phyloP scores from a whole-genome alignment of 1,139 yeast genomes.

The Dujonia santamariae region DNA sequence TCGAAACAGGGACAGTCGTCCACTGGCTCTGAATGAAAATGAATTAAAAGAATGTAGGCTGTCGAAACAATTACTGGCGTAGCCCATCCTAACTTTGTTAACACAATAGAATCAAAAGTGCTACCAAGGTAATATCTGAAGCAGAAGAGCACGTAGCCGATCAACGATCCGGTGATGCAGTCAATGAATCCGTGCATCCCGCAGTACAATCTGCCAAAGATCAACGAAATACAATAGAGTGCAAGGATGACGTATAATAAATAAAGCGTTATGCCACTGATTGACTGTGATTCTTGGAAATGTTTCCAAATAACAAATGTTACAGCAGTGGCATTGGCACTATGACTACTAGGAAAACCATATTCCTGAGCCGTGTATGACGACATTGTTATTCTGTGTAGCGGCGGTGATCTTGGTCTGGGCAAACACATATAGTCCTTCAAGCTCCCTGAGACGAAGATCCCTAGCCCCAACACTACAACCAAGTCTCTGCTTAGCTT shows the following conservation, averaged over 20 bases:
- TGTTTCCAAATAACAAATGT: constrained; percentile 44
- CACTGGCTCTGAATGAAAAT: constrained; percentile 78
- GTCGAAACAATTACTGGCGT: constrained; percentile 36
- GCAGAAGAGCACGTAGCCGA: constrained; percentile 54
- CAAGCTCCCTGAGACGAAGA: constrained; percentile 69
- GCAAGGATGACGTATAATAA: constrained; percentile 16
- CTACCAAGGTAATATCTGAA: constrained; percentile 36
- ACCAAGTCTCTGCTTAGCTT: constrained; percentile 66
- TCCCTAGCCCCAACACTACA: constrained; percentile 79
- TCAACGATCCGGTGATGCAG: constrained; percentile 57
- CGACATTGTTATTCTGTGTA: constrained; percentile 84
- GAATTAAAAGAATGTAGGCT: constrained; percentile 50
- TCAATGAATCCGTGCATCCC: constrained; percentile 98
- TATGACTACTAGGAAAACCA: constrained; percentile 92
- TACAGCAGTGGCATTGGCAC: constrained; percentile 89
- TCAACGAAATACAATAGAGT: constrained; percentile 62
- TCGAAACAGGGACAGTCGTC: constrained; percentile 97
- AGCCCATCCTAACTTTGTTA: constrained; percentile 20
- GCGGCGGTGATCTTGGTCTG: constrained; percentile 88
- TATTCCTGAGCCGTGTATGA: constrained; percentile 88
- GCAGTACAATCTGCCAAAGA: constrained; percentile 83
- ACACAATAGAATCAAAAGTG: constrained; percentile 37
- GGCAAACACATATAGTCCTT: constrained; percentile 90
- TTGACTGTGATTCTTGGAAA: constrained; percentile 4
- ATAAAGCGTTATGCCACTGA: constrained; percentile 6